Base-by-base conservation (phyloP, 352 stramenopile species). In the Phytophthora pluvialis region DNA sequence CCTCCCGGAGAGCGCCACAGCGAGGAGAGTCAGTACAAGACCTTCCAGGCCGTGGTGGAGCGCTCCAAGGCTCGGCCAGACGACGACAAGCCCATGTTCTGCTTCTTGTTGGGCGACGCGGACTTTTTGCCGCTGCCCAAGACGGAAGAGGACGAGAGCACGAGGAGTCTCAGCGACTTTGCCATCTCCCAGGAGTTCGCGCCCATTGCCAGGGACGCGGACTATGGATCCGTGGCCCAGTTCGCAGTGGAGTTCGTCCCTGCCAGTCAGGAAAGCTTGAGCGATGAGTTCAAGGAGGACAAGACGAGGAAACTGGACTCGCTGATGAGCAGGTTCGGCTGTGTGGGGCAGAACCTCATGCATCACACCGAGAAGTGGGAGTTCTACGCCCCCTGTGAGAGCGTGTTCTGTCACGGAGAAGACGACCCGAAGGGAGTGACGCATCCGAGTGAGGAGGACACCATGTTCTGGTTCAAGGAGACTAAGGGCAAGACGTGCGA, bases 301-400 rank as follows among this genome's bases (percentile, higher is more conserved):
- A 85, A 86, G 60, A 60, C 77, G 26, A 45, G 32, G 15, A 67
- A 76, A 21, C 54, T 89, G 15, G 68, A 83, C 40, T 61, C 60
- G 18, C 67, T 95, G 44, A 95, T 95, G 87, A 73, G 71, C 39
- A 78, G 66, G 28, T 94, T 95, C 60, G 80, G 79, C 29, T 88
- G 78, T 51, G 72, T 90, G 36, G 72, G 88, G 18, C 83, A 86
- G 55, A 94, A 95, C 44, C 55, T 95, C 39, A 93, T 94, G 83
- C 74, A 91, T 35, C 73, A 93, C 45, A 88, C 73, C 0, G 87
- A 95, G 51, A 95, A 94, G 54, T 95, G 87, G 87, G 81, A 92
- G 59, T 75, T 93, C 32, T 93, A 89, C 39, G 87, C 77, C 11
- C 49, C 72, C 0, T 43, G 70, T 7, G 56, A 77, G 3, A 89